A percentile compares a stretch with the other conserved stretches of the same genome.
phyloP scores from a whole-genome alignment of 2,329 filamentous ascomycete species.

The Bipolaris sorokiniana region DNA sequence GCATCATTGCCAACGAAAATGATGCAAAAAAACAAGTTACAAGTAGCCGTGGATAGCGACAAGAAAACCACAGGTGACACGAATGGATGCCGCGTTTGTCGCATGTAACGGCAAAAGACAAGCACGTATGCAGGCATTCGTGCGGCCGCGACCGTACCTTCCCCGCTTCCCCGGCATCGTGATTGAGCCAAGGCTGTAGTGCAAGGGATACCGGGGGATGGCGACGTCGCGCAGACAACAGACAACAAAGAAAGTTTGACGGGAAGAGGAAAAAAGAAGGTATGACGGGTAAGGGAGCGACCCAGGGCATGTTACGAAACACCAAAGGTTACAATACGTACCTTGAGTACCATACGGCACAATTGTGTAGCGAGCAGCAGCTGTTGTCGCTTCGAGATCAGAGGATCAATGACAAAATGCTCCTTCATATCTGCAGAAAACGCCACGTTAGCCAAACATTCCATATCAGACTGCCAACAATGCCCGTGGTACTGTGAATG shows the following conservation, averaged over 20 bases:
- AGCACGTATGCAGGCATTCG: constrained; percentile 14
- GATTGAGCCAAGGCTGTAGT: constrained; percentile 9
- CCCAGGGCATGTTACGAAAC: constrained; percentile 21
- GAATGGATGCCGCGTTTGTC: constrained; percentile 19
- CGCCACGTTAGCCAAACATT: constrained; percentile 33
- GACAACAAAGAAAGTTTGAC: constrained; percentile 15
- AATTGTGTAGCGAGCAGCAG: constrained; percentile 94
- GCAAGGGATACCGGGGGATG: constrained; percentile 19
- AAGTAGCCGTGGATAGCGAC: not conserved
- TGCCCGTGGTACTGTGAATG: constrained; percentile 7
- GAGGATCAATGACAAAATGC: constrained; percentile 95
- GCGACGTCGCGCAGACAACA: constrained; percentile 12
- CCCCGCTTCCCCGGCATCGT: constrained; percentile 28
- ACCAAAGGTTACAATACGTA: constrained; percentile 53
- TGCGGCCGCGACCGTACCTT: constrained; percentile 7
- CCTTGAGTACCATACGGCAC: constrained; percentile 78
- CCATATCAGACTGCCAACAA: constrained; percentile 16
- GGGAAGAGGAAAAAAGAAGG: constrained; percentile 16
- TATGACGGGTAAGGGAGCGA: constrained; percentile 12
- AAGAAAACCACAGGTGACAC: constrained; percentile 17
- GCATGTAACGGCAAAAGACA: constrained; percentile 29
- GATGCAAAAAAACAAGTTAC: not conserved
- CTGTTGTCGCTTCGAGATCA: constrained; percentile 98
- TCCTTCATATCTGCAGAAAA: constrained; percentile 80
- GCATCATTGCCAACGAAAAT: constrained; percentile 6